Base-by-base conservation (phyloP, 129 eudicot species). In the Flaveria ramosissima region DNA sequence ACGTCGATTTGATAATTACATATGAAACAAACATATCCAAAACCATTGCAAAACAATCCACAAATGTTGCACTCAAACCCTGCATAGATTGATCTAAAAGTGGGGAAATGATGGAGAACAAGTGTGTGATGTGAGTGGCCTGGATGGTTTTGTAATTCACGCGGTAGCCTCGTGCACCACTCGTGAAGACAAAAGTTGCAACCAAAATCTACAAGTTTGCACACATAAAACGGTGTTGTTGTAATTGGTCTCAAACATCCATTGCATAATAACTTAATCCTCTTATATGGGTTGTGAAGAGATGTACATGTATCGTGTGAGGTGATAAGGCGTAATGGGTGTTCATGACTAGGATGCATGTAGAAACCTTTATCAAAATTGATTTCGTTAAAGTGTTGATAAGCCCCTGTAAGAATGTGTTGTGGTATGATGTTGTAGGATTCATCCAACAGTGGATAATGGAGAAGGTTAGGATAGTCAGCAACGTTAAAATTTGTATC, bases 161-260 rank as follows among this genome's bases (percentile, higher is more conserved):
- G 1, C 8, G 64, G 84, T 74, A 77, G 68, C 3, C 43, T 59
- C 0, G 67, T 52, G 55, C 80, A 67, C 79, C 64, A 75, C 63
- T 75, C 72, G 47, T 57, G 77, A 32, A 64, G 68, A 45, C 32
- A 46, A 80, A 43, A 47, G 47, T 17, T 7, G 68, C 45, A 55
- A n/a, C 20, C 39, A 0, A 19, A 13, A 4, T 6, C 50, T 17
- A 13, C 61, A 5, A 9, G 6, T 6, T 9, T 15, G 51, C 76
- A 80, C 48, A n/a, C 39, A 21, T 62, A 77, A 43, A 13, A 60
- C 9, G 78, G 70, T 41, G 21, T 59, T 43, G 56, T 43, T 19
- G 55, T 43, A 13, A 42, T 59, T 15, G 70, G 70, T 43, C 59
- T 60, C 26, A 74, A 4, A 61, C 78, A 74, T 24, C 70, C 78